phyloP scores from a whole-genome alignment of 495 filamentous ascomycete species.

The Lophiostoma macrostomum region DNA sequence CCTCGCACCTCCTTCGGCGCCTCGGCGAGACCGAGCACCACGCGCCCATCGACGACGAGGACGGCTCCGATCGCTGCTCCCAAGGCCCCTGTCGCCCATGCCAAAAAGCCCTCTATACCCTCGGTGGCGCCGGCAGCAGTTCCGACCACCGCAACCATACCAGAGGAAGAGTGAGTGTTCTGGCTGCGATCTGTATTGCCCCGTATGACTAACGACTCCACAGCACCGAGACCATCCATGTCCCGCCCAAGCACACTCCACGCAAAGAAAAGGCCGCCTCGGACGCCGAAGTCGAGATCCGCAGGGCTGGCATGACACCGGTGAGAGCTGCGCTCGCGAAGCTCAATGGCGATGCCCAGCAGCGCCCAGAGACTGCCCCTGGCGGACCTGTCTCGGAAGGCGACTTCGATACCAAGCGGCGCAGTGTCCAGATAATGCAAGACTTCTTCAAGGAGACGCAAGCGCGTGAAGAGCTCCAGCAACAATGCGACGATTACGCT shows the following conservation, averaged over 20 bases:
- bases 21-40: slow-evolving; percentile 12
- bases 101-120: slow-evolving; percentile 27
- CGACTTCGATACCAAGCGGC: slow-evolving; percentile 16
- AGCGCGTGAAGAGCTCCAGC: slow-evolving; percentile 24
- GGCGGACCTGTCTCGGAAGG: slow-evolving; percentile 17
- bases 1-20: slow-evolving; percentile 22
- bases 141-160: neutral
- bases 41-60: slow-evolving; percentile 22
- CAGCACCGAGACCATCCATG: slow-evolving; percentile 9
- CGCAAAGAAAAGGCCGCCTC: slow-evolving; percentile 25
- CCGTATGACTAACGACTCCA: slow-evolving; percentile 1
- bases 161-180: slow-evolving; percentile 25
- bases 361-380: slow-evolving; percentile 25
- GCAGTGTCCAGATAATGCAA: slow-evolving; percentile 28
- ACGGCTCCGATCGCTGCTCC: slow-evolving; percentile 13
- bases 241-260: slow-evolving; percentile 1
- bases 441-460: slow-evolving; percentile 34
- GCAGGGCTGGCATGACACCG: slow-evolving; percentile 9
- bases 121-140: neutral
- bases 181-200: neutral
- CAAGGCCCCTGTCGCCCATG: slow-evolving; percentile 6
- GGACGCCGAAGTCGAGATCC: slow-evolving; percentile 26
- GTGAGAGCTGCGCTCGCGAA: slow-evolving; percentile 16
- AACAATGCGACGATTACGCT: slow-evolving; percentile 16
- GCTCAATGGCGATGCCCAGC: slow-evolving; percentile 4